Conservation (phyloP, 169 alveolate genomes). For the Plasmodium ovale region DNA sequence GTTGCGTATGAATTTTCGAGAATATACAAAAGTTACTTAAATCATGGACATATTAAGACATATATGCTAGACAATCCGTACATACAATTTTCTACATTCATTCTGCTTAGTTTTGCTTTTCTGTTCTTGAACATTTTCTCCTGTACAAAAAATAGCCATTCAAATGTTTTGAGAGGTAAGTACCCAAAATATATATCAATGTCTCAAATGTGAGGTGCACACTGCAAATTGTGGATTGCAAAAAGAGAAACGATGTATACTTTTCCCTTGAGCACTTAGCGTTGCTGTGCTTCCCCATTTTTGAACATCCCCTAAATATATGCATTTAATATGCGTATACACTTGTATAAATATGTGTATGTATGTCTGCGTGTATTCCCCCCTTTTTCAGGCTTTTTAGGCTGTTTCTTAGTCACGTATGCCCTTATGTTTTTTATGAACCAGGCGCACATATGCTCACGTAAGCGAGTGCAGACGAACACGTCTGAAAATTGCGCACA, state of each 20-base stretch:
- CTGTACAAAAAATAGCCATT: slow-evolving; percentile 16
- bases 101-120: slow-evolving; percentile 23
- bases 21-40: slow-evolving; percentile 3
- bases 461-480: slow-evolving; percentile 3
- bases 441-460: slow-evolving; percentile 12
- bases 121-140: slow-evolving; percentile 29
- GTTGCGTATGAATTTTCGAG: slow-evolving; percentile 14
- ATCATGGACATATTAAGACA: background rate
- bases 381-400: slow-evolving; percentile 20
- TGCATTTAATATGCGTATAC: background rate
- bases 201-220: too few species aligned
- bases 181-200: background rate
- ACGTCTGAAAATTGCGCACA: too few species aligned
- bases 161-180: slow-evolving; percentile 44
- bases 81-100: slow-evolving; percentile 25
- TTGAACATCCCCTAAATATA: too few species aligned
- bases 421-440: slow-evolving; percentile 7
- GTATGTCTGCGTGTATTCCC: background rate
- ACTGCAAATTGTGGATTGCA: too few species aligned
- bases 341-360: slow-evolving; percentile 1
- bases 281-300: too few species aligned
- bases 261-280: too few species aligned
- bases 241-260: background rate
- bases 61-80: slow-evolving; percentile 26
- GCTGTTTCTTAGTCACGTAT: slow-evolving; percentile 38